Evolutionary conservation across 371 early-diverging fungal genomes (phyloP).

Genomic region (Mortierella sp.): DNA sequence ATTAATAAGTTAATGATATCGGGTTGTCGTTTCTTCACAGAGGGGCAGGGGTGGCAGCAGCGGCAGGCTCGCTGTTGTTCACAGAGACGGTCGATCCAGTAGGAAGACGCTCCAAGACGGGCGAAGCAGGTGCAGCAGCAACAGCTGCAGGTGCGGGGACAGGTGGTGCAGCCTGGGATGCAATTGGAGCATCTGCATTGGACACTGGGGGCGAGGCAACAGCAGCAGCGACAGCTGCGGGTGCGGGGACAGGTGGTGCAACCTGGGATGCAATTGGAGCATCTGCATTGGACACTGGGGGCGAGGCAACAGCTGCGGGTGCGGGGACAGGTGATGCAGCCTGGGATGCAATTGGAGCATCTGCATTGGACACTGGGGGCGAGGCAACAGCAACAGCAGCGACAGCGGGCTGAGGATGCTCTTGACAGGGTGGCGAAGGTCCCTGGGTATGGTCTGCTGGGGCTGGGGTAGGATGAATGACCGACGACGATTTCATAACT

Average conservation of each 20-base stretch:
- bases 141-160: slow-evolving; percentile 4
- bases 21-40: not conserved
- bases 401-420: slow-evolving; percentile 5
- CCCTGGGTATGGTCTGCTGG: slow-evolving; percentile 15
- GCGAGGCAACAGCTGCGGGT: no score
- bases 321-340: not conserved
- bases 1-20: not conserved
- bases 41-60: slow-evolving; percentile 19
- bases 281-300: not conserved
- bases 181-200: not conserved
- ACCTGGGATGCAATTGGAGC: not conserved
- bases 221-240: no score
- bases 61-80: slow-evolving; percentile 2
- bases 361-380: slow-evolving; percentile 10
- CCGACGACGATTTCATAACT: slow-evolving; percentile 31
- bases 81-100: not conserved
- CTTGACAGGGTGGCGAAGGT: slow-evolving; percentile 37
- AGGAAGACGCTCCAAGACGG: not conserved
- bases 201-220: not conserved
- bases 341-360: slow-evolving; percentile 5
- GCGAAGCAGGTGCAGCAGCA: slow-evolving; percentile 8
- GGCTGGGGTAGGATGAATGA: slow-evolving; percentile 15
- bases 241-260: not conserved
- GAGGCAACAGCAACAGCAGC: slow-evolving; percentile 5
- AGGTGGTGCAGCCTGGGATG: not conserved